Evolutionary conservation across 78 protist species (phyloP).

Genomic region (Dictyostelium citrinum): DNA sequence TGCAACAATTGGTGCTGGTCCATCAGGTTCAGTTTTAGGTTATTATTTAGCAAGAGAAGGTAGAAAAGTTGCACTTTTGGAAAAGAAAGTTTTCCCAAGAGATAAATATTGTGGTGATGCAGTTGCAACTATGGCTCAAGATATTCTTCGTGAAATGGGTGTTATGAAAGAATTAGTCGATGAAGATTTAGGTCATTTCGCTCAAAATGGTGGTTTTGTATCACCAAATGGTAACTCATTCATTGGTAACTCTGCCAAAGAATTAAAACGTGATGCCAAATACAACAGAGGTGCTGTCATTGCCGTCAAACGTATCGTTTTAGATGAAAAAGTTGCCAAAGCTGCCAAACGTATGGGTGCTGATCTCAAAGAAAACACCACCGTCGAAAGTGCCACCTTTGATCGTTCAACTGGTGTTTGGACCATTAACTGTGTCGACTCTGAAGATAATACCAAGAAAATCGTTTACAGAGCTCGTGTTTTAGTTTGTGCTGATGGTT

Average conservation of each 20-base stretch:
- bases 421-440: conserved; percentile 58
- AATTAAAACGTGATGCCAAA: conserved; percentile 73
- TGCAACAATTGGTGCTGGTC: conserved; percentile 74
- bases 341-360: conserved; percentile 83
- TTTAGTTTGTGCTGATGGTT: conserved; percentile 83
- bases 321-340: conserved; percentile 79
- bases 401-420: conserved; percentile 74
- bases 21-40: conserved; percentile 71
- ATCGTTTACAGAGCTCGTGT: conserved; percentile 69
- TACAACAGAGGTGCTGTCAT: conserved; percentile 79
- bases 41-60: conserved; percentile 77
- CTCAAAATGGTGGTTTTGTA: conserved; percentile 81
- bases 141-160: conserved; percentile 82
- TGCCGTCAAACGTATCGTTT: conserved; percentile 72
- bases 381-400: conserved; percentile 55
- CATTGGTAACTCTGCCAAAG: conserved; percentile 82
- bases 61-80: conserved; percentile 71
- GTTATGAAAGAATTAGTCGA: conserved; percentile 75
- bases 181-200: conserved; percentile 76
- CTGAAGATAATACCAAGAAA: background rate
- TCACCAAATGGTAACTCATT: conserved; percentile 76
- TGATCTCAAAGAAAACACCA: conserved; percentile 69
- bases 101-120: conserved; percentile 88
- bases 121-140: conserved; percentile 80
- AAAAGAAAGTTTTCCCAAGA: conserved; percentile 80